Evolutionary conservation across 129 eudicot species (phyloP), one percentile per base, ranked within the genome.

Genomic region (Deinandra increscens): DNA sequence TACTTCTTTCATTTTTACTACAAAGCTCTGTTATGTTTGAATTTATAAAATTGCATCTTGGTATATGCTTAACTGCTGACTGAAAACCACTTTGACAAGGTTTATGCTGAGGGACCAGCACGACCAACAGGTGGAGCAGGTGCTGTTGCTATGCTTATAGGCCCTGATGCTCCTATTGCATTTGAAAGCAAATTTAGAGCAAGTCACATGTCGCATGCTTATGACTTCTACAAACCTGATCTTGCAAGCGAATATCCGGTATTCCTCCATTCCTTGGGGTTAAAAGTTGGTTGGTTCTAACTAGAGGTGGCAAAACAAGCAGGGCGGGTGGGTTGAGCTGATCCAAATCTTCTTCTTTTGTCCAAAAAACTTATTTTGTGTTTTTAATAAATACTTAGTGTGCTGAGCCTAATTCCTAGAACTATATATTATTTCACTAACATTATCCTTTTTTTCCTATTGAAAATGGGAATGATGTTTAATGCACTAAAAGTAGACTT

Each of bases 101-200:
- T 93, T 60, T 93, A 93, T 81, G 98, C 98, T 8, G 98, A 93
- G 82, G 98, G 98, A 63, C 87, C 98, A 13, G 98, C 98, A 45
- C 82, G 98, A 60, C 98, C 98, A 45, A 93, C 98, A n/a, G 98
- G 98, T 51, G 98, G 98, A 72, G 98, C 98, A 67, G 98, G 92
- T 63, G 95, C 98, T 13, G 71, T 93, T 79, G 98, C 98, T 51
- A 93, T 93, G 95, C 85, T 93, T 29, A 84, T 93, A 66, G 98
- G 98, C 20, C 91, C 97, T 41, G 96, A 89, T 85, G 98, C 98
- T 43, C 97, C 98, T 19, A 87, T 93, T 68, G 87, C 81, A 48
- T 93, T 93, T 41, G 98, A 93, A 85, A 89, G 98, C 90, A 93
- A 89, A 81, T 79, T 93, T 48, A 84, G 98, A 83, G 97, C 83